Evolutionary conservation across 768 basidiomycete genomes (phyloP).

Genomic region (Mycena filopes): DNA sequence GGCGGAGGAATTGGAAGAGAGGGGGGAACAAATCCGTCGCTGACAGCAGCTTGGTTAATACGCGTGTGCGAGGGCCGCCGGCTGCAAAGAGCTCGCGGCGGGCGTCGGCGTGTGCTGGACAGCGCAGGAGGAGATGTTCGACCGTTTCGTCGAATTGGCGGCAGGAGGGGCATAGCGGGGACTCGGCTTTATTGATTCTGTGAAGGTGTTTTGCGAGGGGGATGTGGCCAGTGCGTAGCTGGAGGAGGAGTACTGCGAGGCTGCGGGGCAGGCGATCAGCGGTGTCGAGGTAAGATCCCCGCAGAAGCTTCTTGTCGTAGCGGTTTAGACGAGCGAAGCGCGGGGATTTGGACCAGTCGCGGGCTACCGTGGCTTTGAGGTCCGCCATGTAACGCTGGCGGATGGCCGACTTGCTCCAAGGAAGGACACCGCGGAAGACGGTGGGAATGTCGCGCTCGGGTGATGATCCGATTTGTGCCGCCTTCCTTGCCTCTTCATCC

Average conservation of each 20-base stretch:
- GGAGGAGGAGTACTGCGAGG: neutral
- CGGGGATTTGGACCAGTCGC: constrained; percentile 2
- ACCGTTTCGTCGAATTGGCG: constrained; percentile 10
- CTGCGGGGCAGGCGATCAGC: neutral
- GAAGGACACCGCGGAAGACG: neutral
- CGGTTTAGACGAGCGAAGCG: constrained; percentile 1
- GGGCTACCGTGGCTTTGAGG: neutral
- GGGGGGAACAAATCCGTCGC: neutral
- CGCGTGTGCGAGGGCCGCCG: neutral
- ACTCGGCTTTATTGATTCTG: constrained; percentile 26
- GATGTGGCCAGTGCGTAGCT: constrained; percentile 34
- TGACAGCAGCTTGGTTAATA: constrained; percentile 1
- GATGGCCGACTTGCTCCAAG: neutral
- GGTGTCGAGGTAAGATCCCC: neutral
- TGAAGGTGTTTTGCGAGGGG: constrained; percentile 34
- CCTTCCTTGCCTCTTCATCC: constrained; percentile 33
- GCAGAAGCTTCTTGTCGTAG: constrained; percentile 3
- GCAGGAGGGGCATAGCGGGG: constrained; percentile 32
- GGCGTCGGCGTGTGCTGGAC: constrained; percentile 13
- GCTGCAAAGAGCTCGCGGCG: neutral
- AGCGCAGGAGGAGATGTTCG: constrained; percentile 26
- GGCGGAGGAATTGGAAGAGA: neutral
- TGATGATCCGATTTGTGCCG: constrained; percentile 13
- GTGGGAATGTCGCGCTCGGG: neutral
- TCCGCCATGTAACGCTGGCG: constrained; percentile 1